Base-by-base conservation (phyloP, 2,329 filamentous ascomycete species). In the Scortechinia acanthostroma region DNA sequence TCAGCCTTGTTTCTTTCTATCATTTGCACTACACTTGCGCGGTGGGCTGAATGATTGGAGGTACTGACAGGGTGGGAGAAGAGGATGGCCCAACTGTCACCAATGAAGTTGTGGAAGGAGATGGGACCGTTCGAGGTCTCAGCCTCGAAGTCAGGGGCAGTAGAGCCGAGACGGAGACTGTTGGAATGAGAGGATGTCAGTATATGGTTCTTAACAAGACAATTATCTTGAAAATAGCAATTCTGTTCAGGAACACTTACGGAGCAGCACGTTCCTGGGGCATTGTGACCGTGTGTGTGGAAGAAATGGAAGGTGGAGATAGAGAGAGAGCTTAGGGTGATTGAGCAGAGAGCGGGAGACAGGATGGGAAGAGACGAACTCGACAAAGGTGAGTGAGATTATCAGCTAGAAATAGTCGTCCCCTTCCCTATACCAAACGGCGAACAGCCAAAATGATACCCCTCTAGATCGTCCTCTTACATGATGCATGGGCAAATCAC, bases 1-100 rank as follows among this genome's bases (percentile, higher is more conserved):
- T n/a, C n/a, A n/a, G n/a, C n/a, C n/a, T n/a, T n/a, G n/a, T n/a
- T n/a, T n/a, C n/a, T n/a, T n/a, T n/a, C n/a, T n/a, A n/a, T n/a
- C n/a, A n/a, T n/a, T n/a, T n/a, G n/a, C n/a, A n/a, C n/a, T n/a
- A n/a, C n/a, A n/a, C n/a, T n/a, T n/a, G n/a, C n/a, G n/a, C n/a
- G n/a, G n/a, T n/a, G n/a, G n/a, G n/a, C n/a, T n/a, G n/a, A n/a
- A n/a, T n/a, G n/a, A n/a, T n/a, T n/a, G n/a, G n/a, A n/a, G n/a
- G n/a, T n/a, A n/a, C n/a, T n/a, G n/a, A n/a, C 85, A 3, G 88
- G 88, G 70, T 91, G 88, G 23, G 84, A 89, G 74, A 93, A 91
- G 55, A 93, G 73, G 52, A 93, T 78, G 48, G 84, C 80, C 88
- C 88, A 91, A 58, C 76, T 83, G 71, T 85, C 74, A 58, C 81